A percentile compares a stretch with the other conserved stretches of the same genome.
Evolutionary conservation across 306 rosid species (phyloP).

Genomic region (Purshia tridentata): DNA sequence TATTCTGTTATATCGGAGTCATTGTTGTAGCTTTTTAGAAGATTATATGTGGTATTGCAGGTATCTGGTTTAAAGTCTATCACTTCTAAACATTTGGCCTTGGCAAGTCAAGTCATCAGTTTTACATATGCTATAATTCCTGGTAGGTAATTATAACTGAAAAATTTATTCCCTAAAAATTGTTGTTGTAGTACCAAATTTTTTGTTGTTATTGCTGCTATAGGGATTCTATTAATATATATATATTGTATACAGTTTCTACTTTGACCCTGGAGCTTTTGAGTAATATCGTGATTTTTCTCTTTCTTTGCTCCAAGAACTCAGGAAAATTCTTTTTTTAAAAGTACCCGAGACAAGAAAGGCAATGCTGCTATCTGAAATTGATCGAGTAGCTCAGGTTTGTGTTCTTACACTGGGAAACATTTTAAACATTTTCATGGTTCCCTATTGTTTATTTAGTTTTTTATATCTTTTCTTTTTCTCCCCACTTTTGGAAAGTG

Average conservation of each 20-base stretch:
- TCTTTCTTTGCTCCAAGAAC: conserved; percentile 59
- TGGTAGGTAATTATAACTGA: conserved; percentile 53
- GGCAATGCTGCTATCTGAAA: conserved; percentile 70
- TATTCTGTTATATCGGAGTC: background rate
- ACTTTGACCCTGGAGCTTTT: background rate
- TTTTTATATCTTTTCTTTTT: background rate
- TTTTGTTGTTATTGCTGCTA: too few relatives aligned
- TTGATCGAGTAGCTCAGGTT: conserved; percentile 95
- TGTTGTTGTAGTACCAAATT: background rate
- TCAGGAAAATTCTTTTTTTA: conserved; percentile 81
- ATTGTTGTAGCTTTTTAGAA: conserved; percentile 15
- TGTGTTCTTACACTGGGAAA: conserved; percentile 5
- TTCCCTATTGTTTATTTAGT: background rate
- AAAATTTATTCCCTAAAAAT: background rate
- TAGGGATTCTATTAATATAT: background rate
- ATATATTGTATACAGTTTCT: background rate
- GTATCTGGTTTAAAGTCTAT: conserved; percentile 99
- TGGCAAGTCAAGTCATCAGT: conserved; percentile 99
- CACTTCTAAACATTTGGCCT: conserved; percentile 95
- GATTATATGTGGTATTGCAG: conserved; percentile 44
- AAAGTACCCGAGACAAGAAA: conserved; percentile 93
- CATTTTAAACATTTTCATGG: background rate
- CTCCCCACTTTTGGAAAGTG: background rate
- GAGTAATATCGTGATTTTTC: conserved; percentile 34
- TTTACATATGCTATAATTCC: conserved; percentile 77